Evolutionary conservation across 2,329 filamentous ascomycete species (phyloP), one percentile per base, ranked within the genome.

Genomic region (Dendrostoma leiphaemia): DNA sequence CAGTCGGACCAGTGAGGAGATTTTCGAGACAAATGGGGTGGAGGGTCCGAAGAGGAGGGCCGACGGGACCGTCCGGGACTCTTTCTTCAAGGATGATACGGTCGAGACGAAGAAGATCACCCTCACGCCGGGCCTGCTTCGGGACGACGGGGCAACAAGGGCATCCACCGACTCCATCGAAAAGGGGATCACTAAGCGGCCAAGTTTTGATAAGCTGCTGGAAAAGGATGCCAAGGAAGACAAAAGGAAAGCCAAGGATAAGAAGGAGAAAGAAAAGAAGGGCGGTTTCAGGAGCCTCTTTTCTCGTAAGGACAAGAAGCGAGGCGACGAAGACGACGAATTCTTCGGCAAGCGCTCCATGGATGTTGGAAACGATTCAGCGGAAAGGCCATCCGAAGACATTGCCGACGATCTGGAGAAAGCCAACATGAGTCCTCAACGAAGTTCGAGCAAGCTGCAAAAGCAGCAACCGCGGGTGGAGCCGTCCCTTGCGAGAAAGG

Each of bases 41-140:
- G 75, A 81, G 38, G 74, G 74, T 2, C 72, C 75, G 2, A 80
- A 79, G 67, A 83, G 87, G 66, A 91, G 90, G 32, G 84, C 88
- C 60, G 95, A 96, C 63, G 91, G 91, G 38, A 93, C 89, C 21
- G 82, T 96, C 41, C 84, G 93, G 60, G 93, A 97, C 71, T 96
- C 93, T 1, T 97, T 97, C 77, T 97, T 97, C 78, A 96, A 91
- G 70, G 94, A 97, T 65, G 93, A 99, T 65, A 91, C 84, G 29
- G 88, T 91, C 34, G 94, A 97, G 71, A 97, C 94, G 3, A 91
- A 95, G 71, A 97, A 97, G 75, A 97, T 99, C 62, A 96, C 92
- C 0, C 81, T 99, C 41, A 99, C 94, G 3, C 94, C 94, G 1
- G 96, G 96, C 62, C 74, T 99, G 50, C 76, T 97, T 37, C 86